Evolutionary conservation across 345 rosid genomes (phyloP).

Genomic region (Kandelia obovata): DNA sequence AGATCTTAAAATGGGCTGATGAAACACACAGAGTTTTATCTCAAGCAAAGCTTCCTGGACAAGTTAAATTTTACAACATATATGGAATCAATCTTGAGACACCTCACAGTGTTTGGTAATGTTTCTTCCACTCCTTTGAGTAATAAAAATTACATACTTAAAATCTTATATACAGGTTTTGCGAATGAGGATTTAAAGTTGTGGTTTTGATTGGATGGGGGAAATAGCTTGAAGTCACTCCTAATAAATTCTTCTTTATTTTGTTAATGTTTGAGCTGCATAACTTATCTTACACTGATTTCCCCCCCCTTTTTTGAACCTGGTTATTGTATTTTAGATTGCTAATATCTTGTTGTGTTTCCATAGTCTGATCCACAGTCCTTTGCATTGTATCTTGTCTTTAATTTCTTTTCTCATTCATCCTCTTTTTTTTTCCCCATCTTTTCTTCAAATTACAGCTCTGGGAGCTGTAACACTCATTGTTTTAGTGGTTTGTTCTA

Average conservation of each 20-base stretch:
- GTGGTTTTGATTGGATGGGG: background rate
- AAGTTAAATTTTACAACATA: conserved; percentile 89
- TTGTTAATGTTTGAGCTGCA: background rate
- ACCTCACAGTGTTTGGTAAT: conserved; percentile 89
- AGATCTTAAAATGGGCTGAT: conserved; percentile 81
- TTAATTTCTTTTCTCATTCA: background rate
- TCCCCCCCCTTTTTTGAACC: too few relatives aligned
- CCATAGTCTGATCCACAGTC: too few relatives aligned
- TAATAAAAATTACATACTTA: background rate
- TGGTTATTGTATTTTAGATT: too few relatives aligned
- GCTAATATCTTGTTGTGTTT: too few relatives aligned
- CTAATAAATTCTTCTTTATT: background rate
- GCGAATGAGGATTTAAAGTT: background rate
- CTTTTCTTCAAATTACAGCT: too few relatives aligned
- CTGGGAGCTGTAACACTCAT: too few relatives aligned
- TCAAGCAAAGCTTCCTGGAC: conserved; percentile 66
- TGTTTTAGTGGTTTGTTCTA: background rate
- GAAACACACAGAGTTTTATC: conserved; percentile 54
- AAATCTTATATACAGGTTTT: background rate
- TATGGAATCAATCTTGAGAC: conserved; percentile 82
- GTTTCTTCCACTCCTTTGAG: conserved; percentile 13
- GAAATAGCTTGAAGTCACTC: background rate
- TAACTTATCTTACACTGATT: background rate
- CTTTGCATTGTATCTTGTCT: background rate
- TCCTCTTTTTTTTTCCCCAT: too few relatives aligned